A percentile compares a stretch with the other conserved stretches of the same genome.
Evolutionary conservation across 768 basidiomycete species (phyloP).

Genomic region (Clitopilus passeckerianus): DNA sequence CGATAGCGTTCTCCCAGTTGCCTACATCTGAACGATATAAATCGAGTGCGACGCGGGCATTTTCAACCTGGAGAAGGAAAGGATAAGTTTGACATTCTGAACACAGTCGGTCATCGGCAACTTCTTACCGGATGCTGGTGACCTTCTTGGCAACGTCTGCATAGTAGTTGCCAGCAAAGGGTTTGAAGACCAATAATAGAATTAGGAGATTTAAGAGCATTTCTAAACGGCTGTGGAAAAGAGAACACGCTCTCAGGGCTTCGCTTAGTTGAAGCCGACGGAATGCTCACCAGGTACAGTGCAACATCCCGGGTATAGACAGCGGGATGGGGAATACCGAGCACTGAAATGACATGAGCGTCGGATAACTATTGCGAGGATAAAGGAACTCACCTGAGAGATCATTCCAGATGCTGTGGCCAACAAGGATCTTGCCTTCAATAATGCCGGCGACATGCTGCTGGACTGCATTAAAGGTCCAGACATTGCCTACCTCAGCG

Average conservation of each 20-base stretch:
- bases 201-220: slow-evolving; percentile 59
- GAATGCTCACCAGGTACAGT: slow-evolving; percentile 48
- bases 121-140: slow-evolving; percentile 65
- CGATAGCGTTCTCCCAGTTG: slow-evolving; percentile 64
- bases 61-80: slow-evolving; percentile 54
- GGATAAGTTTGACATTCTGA: slow-evolving; percentile 5
- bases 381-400: slow-evolving; percentile 52
- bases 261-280: neutral
- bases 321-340: slow-evolving; percentile 78
- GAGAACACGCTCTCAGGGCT: slow-evolving; percentile 1
- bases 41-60: slow-evolving; percentile 59
- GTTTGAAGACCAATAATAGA: slow-evolving; percentile 74
- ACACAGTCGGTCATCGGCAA: slow-evolving; percentile 1
- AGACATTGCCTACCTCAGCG: slow-evolving; percentile 37
- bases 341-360: slow-evolving; percentile 37
- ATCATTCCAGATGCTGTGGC: slow-evolving; percentile 78
- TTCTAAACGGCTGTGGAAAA: slow-evolving; percentile 60
- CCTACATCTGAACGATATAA: slow-evolving; percentile 50
- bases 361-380: slow-evolving; percentile 4
- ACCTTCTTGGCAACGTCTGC: slow-evolving; percentile 69
- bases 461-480: slow-evolving; percentile 61
- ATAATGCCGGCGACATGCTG: slow-evolving; percentile 59
- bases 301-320: slow-evolving; percentile 78
- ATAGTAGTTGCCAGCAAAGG: slow-evolving; percentile 79
- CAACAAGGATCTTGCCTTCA: slow-evolving; percentile 67